phyloP scores from a whole-genome alignment of 306 rosid genomes.

The Prunus campanulata region DNA sequence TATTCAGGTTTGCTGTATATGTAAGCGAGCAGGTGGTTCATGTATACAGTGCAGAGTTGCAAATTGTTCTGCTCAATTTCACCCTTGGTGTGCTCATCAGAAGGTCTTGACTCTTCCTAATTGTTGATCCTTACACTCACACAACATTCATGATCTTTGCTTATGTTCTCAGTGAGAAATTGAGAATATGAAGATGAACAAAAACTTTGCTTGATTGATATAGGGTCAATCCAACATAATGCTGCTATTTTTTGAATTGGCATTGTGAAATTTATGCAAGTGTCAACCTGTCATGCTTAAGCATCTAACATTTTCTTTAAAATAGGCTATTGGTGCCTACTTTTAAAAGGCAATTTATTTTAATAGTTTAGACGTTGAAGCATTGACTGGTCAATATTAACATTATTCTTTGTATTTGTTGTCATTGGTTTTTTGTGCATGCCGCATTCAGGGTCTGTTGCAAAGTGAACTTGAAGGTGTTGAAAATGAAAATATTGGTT shows the following conservation, averaged over 20 bases:
- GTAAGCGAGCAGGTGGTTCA: constrained; percentile 57
- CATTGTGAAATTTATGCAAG: not conserved
- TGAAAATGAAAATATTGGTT: constrained; percentile 51
- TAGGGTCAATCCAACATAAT: not conserved
- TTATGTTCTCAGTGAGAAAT: not conserved
- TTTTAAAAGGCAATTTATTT: not conserved
- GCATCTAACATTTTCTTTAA: too few species aligned
- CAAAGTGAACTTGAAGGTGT: constrained; percentile 65
- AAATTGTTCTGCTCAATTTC: constrained; percentile 54
- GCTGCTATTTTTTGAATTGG: not conserved
- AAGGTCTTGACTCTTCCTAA: constrained; percentile 36
- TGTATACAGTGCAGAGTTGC: constrained; percentile 59
- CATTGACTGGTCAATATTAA: not conserved
- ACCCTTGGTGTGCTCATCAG: constrained; percentile 80
- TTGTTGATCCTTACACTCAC: not conserved
- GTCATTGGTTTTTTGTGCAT: not conserved
- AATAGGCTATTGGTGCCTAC: not conserved
- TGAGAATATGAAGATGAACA: too few species aligned
- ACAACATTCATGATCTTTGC: not conserved
- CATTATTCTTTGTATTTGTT: not conserved
- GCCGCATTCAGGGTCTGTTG: constrained; percentile 48
- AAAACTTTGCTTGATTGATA: not conserved
- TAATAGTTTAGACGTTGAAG: not conserved
- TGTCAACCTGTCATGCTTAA: too few species aligned
- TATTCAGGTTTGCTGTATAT: constrained; percentile 57